A percentile compares a stretch with the other conserved stretches of the same genome.
These are phyloP conservation scores for Rubroshorea leprosula DNA, from an alignment of 345 rosid genomes.

Conservation along the genomic window DNA sequence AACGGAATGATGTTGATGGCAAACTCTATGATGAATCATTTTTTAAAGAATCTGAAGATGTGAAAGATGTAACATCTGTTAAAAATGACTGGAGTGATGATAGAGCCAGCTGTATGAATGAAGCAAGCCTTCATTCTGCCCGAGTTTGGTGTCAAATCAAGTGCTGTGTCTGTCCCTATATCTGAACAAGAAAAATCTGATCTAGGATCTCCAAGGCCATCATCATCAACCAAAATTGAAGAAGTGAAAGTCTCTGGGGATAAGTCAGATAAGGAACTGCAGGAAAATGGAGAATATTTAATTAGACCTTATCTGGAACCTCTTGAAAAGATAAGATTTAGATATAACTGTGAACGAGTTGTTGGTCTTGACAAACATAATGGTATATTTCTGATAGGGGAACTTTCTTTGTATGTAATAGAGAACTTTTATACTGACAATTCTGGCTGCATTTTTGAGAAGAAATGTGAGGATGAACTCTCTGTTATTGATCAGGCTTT, in stretches of 20 bases:
- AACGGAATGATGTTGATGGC: constrained; percentile 30
- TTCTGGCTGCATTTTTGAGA: constrained; percentile 86
- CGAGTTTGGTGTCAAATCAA: constrained; percentile 83
- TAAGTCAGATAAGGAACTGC: constrained; percentile 78
- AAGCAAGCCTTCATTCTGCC: constrained; percentile 95
- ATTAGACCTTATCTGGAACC: constrained; percentile 97
- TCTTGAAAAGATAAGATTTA: constrained; percentile 79
- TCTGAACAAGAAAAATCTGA: constrained; percentile 76
- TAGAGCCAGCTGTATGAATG: constrained; percentile 78
- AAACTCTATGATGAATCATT: constrained; percentile 61
- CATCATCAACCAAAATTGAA: constrained; percentile 57
- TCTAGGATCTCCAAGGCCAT: constrained; percentile 67
- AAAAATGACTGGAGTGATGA: constrained; percentile 89
- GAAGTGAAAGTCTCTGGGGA: constrained; percentile 56
- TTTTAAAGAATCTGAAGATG: constrained; percentile 47
- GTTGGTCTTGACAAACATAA: constrained; percentile 97
- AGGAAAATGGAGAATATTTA: constrained; percentile 93
- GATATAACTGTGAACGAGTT: constrained; percentile 96
- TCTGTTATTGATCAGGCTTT: constrained; percentile 98
- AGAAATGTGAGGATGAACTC: constrained; percentile 91
- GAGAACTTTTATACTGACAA: constrained; percentile 87
- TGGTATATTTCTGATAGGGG: constrained; percentile 95
- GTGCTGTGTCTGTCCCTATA: constrained; percentile 61
- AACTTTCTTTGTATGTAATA: constrained; percentile 77
- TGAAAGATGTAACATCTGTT: constrained; percentile 45